Percentiles rank a stretch among this genome's conserved stretches.
These are phyloP conservation scores for Lactifluus hygrophoroides DNA, from an alignment of 768 basidiomycete species.

Conservation along the genomic window DNA sequence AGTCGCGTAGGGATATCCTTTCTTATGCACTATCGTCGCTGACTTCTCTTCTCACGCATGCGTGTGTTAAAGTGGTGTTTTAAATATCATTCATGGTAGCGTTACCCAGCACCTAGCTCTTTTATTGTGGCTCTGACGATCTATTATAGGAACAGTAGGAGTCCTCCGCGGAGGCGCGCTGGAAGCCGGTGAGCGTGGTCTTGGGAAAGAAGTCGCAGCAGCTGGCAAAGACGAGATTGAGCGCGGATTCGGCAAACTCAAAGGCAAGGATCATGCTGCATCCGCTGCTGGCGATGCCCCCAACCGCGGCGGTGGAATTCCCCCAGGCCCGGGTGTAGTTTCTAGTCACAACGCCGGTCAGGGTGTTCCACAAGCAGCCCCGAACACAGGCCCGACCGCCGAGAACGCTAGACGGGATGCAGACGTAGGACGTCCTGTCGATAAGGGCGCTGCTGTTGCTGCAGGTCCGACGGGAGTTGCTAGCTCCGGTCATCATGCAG, in stretches of 20 bases:
- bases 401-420: background rate
- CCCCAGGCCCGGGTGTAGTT: background rate
- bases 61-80: background rate
- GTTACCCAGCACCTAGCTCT: background rate
- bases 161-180: background rate
- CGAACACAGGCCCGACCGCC: background rate
- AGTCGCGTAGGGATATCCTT: background rate
- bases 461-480: too few relatives aligned
- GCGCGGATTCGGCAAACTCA: conserved; percentile 1
- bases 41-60: background rate
- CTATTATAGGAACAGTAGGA: background rate
- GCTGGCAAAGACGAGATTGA: background rate
- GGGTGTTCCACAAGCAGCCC: background rate
- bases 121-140: background rate
- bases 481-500: too few relatives aligned
- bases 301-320: background rate
- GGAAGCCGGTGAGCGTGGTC: background rate
- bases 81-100: background rate
- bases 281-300: background rate
- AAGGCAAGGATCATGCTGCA: background rate
- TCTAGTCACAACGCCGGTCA: background rate
- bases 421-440: background rate
- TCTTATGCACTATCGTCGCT: background rate
- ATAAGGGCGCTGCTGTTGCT: background rate
- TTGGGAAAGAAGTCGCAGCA: background rate